Evolutionary conservation across 2,329 filamentous ascomycete genomes (phyloP).

Genomic region (Trichothecium roseum): DNA sequence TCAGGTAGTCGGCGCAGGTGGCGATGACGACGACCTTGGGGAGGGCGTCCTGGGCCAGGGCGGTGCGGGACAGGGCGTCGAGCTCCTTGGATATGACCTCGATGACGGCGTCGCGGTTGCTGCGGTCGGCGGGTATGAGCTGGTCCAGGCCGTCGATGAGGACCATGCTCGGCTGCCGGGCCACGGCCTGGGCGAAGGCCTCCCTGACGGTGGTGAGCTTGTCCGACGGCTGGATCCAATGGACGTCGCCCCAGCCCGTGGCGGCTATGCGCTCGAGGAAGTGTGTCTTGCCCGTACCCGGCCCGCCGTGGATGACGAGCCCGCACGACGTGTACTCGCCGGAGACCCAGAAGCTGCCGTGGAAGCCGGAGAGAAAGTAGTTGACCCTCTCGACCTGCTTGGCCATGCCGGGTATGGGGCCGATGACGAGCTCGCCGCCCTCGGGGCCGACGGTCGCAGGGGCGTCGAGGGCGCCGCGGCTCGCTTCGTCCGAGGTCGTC

Average conservation of each 20-base stretch:
- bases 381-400: conserved; percentile 58
- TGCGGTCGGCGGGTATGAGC: conserved; percentile 51
- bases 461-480: conserved; percentile 10
- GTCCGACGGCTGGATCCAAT: conserved; percentile 45
- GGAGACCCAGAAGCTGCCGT: conserved; percentile 19
- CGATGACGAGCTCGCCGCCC: conserved; percentile 29
- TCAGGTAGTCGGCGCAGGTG: conserved; percentile 59
- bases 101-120: conserved; percentile 38
- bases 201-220: conserved; percentile 53
- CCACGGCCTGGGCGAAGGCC: conserved; percentile 57
- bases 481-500: conserved; percentile 12
- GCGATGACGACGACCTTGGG: conserved; percentile 63
- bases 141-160: conserved; percentile 69
- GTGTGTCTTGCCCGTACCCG: conserved; percentile 75
- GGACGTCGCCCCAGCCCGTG: conserved; percentile 60
- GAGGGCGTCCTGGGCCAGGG: conserved; percentile 22
- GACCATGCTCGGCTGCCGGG: conserved; percentile 64
- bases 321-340: conserved; percentile 35
- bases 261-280: conserved; percentile 58
- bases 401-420: conserved; percentile 57
- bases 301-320: conserved; percentile 68
- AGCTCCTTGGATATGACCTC: conserved; percentile 43
- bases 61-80: conserved; percentile 36
- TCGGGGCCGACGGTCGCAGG: conserved; percentile 8
- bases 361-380: conserved; percentile 48